Evolutionary conservation across 2,329 filamentous ascomycete species (phyloP).

Genomic region (Podosphaera xanthii): DNA sequence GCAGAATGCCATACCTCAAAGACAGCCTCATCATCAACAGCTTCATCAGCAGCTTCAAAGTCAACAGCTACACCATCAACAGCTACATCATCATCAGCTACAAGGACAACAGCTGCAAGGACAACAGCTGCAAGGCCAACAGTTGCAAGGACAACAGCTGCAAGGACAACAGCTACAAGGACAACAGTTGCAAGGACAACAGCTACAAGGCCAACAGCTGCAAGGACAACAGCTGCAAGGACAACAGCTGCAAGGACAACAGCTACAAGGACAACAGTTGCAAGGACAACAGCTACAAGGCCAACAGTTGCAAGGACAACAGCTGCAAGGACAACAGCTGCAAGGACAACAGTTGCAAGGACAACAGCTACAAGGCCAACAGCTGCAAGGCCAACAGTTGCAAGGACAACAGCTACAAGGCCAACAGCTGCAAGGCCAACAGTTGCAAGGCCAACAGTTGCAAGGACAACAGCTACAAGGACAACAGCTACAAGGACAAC

Average conservation of each 20-base stretch:
- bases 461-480: not conserved
- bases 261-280: constrained; percentile 1
- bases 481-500: constrained; percentile 1
- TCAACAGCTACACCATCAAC: constrained; percentile 5
- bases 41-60: constrained; percentile 2
- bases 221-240: too few relatives aligned
- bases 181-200: not conserved
- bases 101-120: not conserved
- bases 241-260: not conserved
- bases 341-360: not conserved
- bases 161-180: constrained; percentile 2
- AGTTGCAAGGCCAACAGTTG: constrained; percentile 1
- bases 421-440: not conserved
- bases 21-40: constrained; percentile 3
- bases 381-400: constrained; percentile 2
- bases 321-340: not conserved
- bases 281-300: constrained; percentile 3
- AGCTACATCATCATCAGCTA: constrained; percentile 2
- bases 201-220: too few relatives aligned
- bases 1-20: not conserved
- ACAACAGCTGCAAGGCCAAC: not conserved
- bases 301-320: not conserved
- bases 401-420: constrained; percentile 1
- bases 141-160: not conserved
- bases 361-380: not conserved